Percentiles rank a stretch among this genome's conserved stretches.
Evolutionary conservation across 2,329 filamentous ascomycete species (phyloP).

Genomic region (Fusarium beomiforme): DNA sequence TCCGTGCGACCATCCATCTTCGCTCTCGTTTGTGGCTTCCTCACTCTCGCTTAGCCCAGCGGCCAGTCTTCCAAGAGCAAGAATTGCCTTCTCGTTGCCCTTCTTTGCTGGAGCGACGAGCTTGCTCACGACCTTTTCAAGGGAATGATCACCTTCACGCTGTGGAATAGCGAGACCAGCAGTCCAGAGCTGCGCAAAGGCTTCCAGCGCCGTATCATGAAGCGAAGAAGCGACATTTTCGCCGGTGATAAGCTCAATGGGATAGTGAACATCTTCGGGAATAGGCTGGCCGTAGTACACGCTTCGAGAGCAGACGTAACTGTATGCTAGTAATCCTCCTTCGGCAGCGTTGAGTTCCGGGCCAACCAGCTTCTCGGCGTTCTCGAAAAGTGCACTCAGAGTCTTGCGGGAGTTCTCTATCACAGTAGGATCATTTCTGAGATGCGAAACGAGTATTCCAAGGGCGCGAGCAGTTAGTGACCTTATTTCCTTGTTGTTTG

Average conservation of each 20-base stretch:
- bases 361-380: slow-evolving; percentile 54
- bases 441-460: slow-evolving; percentile 80
- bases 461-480: slow-evolving; percentile 74
- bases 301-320: slow-evolving; percentile 55
- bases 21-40: slow-evolving; percentile 9
- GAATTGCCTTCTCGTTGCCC: slow-evolving; percentile 83
- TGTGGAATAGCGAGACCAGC: slow-evolving; percentile 53
- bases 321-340: slow-evolving; percentile 58
- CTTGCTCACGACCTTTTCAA: slow-evolving; percentile 65
- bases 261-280: slow-evolving; percentile 43
- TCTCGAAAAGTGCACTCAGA: slow-evolving; percentile 57
- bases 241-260: slow-evolving; percentile 46
- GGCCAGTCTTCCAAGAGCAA: slow-evolving; percentile 81
- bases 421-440: slow-evolving; percentile 51
- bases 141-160: slow-evolving; percentile 42
- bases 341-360: slow-evolving; percentile 58
- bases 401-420: slow-evolving; percentile 41
- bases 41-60: slow-evolving; percentile 63
- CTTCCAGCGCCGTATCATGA: slow-evolving; percentile 56
- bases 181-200: slow-evolving; percentile 59
- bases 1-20: slow-evolving; percentile 49
- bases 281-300: slow-evolving; percentile 54
- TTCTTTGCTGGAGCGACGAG: slow-evolving; percentile 77
- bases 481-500: slow-evolving; percentile 77
- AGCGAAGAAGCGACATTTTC: slow-evolving; percentile 48